Percentiles rank a stretch among this genome's conserved stretches.
These are phyloP conservation scores for Cercospora nicotianae DNA, from an alignment of 2,329 filamentous ascomycete species.

Conservation along the genomic window DNA sequence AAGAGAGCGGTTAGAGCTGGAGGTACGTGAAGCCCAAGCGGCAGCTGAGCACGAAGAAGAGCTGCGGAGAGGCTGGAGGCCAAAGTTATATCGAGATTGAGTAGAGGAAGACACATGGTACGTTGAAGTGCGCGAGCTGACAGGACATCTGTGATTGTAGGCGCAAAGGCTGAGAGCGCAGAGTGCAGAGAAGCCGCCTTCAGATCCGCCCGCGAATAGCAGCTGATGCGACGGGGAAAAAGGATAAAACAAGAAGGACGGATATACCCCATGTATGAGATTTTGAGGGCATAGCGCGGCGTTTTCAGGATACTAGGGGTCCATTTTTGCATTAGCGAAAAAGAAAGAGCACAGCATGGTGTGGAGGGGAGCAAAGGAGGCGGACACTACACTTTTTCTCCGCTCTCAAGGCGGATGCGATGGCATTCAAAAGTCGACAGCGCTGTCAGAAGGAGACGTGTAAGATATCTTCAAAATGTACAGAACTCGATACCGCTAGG, in stretches of 20 bases:
- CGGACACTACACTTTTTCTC: not conserved
- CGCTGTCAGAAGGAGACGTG: not conserved
- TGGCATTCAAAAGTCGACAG: not conserved
- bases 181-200: constrained; percentile 22
- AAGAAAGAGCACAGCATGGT: constrained; percentile 12
- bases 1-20: constrained; percentile 86
- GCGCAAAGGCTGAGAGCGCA: constrained; percentile 35
- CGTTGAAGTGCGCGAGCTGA: constrained; percentile 26
- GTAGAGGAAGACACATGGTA: constrained; percentile 3
- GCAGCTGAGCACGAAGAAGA: constrained; percentile 74
- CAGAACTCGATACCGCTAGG: not conserved
- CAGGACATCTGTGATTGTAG: constrained; percentile 23
- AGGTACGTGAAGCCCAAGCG: constrained; percentile 71
- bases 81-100: constrained; percentile 90
- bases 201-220: constrained; percentile 15
- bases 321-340: constrained; percentile 16
- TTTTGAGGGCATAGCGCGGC: constrained; percentile 34
- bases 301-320: constrained; percentile 22
- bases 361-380: not conserved
- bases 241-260: constrained; percentile 1
- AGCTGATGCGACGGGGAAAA: not conserved
- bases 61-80: constrained; percentile 82
- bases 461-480: constrained; percentile 11
- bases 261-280: constrained; percentile 16
- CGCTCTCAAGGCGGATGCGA: constrained; percentile 6